phyloP scores from a whole-genome alignment of 768 basidiomycete genomes.

The Suillus luteus region DNA sequence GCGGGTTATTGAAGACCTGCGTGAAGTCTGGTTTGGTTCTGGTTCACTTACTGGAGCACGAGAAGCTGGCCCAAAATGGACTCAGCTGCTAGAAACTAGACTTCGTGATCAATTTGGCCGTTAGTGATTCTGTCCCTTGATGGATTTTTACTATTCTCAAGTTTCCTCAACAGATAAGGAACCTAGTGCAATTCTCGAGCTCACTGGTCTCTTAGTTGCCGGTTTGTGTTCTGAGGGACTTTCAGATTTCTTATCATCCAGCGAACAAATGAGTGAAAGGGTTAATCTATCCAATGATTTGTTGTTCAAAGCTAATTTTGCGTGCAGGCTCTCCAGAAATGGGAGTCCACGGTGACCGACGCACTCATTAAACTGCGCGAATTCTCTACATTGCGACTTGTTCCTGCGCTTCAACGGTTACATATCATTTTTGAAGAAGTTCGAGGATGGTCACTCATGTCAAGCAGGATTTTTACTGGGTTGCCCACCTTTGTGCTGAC shows the following conservation, averaged over 20 bases:
- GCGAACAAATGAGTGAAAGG: constrained; percentile 81
- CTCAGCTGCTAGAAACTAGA: constrained; percentile 61
- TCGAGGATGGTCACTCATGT: constrained; percentile 78
- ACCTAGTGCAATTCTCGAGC: constrained; percentile 66
- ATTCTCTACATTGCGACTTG: constrained; percentile 65
- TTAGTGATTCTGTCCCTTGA: constrained; percentile 36
- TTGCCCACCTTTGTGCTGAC: constrained; percentile 13
- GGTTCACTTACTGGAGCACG: constrained; percentile 67
- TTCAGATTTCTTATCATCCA: constrained; percentile 72
- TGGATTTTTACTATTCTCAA: neutral
- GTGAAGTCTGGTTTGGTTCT: constrained; percentile 70
- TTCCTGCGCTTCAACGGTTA: constrained; percentile 75
- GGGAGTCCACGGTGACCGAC: constrained; percentile 75
- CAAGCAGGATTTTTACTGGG: constrained; percentile 30
- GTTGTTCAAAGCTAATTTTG: constrained; percentile 23
- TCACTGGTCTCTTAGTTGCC: constrained; percentile 69
- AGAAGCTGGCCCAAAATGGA: constrained; percentile 74
- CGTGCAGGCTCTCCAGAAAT: constrained; percentile 73
- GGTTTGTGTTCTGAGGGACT: constrained; percentile 74
- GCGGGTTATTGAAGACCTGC: constrained; percentile 74
- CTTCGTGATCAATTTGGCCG: constrained; percentile 69
- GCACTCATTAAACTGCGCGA: constrained; percentile 74
- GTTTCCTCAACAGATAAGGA: constrained; percentile 49
- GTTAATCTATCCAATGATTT: constrained; percentile 40
- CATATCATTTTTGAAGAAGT: constrained; percentile 78